A percentile compares a stretch with the other conserved stretches of the same genome.
These are phyloP conservation scores for Anaeramoeba ignava DNA, from an alignment of 78 protist species.

Conservation along the genomic window DNA sequence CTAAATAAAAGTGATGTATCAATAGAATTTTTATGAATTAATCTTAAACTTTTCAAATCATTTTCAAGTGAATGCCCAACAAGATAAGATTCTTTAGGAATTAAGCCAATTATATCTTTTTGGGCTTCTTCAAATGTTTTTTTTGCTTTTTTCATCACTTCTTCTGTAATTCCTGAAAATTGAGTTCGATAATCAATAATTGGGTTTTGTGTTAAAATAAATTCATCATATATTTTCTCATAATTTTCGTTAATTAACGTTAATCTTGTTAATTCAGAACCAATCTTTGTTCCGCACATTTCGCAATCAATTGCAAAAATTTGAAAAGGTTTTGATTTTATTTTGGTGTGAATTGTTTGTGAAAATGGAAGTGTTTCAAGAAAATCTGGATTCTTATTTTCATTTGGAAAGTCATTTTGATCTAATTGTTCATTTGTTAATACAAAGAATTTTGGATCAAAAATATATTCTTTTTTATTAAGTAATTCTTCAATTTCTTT, in stretches of 20 bases:
- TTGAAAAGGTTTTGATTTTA: too few species aligned
- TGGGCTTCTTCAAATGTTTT: neutral
- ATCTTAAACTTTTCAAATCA: neutral
- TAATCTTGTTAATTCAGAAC: neutral
- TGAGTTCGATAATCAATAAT: neutral
- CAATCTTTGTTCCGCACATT: neutral
- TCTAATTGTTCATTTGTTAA: too few species aligned
- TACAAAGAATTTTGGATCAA: too few species aligned
- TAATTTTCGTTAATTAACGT: neutral
- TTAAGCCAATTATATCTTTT: neutral
- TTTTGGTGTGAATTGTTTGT: too few species aligned
- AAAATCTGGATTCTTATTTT: neutral
- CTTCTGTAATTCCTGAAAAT: neutral
- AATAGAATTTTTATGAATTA: neutral
- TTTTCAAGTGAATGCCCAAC: conserved; percentile 1
- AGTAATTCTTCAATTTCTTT: neutral
- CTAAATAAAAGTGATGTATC: neutral
- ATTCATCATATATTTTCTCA: neutral
- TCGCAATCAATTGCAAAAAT: neutral
- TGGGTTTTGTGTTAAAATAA: neutral
- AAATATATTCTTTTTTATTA: neutral
- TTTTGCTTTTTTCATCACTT: neutral
- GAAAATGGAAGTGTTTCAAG: neutral
- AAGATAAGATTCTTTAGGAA: neutral
- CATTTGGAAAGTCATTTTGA: neutral